These are phyloP conservation scores for Magnolia kwangsiensis DNA, from an alignment of 164 flowering plant species.

Conservation along the genomic window DNA sequence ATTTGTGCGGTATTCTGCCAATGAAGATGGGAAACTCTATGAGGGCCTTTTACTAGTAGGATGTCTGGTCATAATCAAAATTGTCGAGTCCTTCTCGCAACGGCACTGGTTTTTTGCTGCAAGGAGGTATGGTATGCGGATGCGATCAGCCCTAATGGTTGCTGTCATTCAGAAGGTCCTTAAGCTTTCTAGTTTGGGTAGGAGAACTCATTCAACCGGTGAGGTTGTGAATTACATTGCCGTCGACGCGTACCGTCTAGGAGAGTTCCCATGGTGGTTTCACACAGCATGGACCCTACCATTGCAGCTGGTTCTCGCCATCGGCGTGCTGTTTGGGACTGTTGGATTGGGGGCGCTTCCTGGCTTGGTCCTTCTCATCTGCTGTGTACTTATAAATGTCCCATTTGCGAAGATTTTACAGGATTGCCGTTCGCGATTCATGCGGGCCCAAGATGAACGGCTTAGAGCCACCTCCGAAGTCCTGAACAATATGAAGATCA, in stretches of 20 bases:
- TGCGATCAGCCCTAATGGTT: slow-evolving; percentile 80
- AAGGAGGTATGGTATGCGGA: slow-evolving; percentile 66
- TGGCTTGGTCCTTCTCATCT: slow-evolving; percentile 54
- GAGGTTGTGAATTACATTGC: slow-evolving; percentile 86
- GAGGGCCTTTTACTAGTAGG: slow-evolving; percentile 54
- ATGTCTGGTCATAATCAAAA: slow-evolving; percentile 46
- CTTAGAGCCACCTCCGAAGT: slow-evolving; percentile 74
- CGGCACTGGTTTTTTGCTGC: slow-evolving; percentile 62
- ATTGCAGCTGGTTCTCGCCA: slow-evolving; percentile 50
- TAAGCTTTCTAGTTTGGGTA: slow-evolving; percentile 63
- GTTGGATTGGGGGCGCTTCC: slow-evolving; percentile 69
- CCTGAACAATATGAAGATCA: slow-evolving; percentile 76
- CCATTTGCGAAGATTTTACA: slow-evolving; percentile 67
- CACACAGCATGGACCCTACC: slow-evolving; percentile 50
- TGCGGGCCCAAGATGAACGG: slow-evolving; percentile 69
- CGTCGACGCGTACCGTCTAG: slow-evolving; percentile 84
- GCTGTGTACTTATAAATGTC: slow-evolving; percentile 56
- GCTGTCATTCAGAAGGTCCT: slow-evolving; percentile 64
- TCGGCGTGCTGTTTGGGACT: slow-evolving; percentile 43
- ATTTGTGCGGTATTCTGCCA: slow-evolving; percentile 49
- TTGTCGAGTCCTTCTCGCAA: slow-evolving; percentile 63
- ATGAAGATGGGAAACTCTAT: slow-evolving; percentile 17
- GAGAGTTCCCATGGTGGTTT: slow-evolving; percentile 74
- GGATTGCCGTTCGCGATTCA: slow-evolving; percentile 48
- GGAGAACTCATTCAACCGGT: slow-evolving; percentile 68